These are phyloP conservation scores for Meyerozyma sp. DNA, from an alignment of 1,139 yeast species.

Conservation along the genomic window DNA sequence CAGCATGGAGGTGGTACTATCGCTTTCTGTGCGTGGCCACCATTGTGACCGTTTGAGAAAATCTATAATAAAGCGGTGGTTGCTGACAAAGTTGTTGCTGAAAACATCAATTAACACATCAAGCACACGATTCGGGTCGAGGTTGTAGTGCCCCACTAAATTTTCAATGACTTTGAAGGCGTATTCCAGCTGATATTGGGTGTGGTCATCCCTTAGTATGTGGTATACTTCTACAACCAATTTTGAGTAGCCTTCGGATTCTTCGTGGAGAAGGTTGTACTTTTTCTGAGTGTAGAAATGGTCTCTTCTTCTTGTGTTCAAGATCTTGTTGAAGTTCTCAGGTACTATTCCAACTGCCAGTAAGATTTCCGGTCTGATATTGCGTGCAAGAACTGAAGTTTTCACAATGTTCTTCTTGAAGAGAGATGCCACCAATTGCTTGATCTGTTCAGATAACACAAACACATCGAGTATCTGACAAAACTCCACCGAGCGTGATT, in stretches of 20 bases:
- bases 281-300: slow-evolving; percentile 65
- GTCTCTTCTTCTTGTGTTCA: slow-evolving; percentile 45
- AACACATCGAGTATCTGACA: slow-evolving; percentile 43
- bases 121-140: slow-evolving; percentile 72
- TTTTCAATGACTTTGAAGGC: slow-evolving; percentile 50
- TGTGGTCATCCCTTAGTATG: slow-evolving; percentile 37
- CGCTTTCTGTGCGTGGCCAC: slow-evolving; percentile 53
- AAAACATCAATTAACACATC: slow-evolving; percentile 56
- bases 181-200: slow-evolving; percentile 37
- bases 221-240: slow-evolving; percentile 48
- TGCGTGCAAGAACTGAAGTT: slow-evolving; percentile 30
- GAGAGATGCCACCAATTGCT: slow-evolving; percentile 22
- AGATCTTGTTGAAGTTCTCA: slow-evolving; percentile 30
- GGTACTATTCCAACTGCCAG: slow-evolving; percentile 37
- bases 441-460: slow-evolving; percentile 26
- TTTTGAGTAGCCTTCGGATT: slow-evolving; percentile 75
- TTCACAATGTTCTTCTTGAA: slow-evolving; percentile 27
- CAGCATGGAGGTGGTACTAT: slow-evolving; percentile 22
- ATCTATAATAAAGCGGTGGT: slow-evolving; percentile 41
- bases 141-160: slow-evolving; percentile 68
- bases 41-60: slow-evolving; percentile 52
- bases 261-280: slow-evolving; percentile 72
- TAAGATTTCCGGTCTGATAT: slow-evolving; percentile 32
- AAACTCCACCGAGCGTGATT: slow-evolving; percentile 32
- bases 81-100: slow-evolving; percentile 37